Evolutionary conservation across 352 stramenopile species (phyloP).

Genomic region (Phytophthora fragariaefolia): DNA sequence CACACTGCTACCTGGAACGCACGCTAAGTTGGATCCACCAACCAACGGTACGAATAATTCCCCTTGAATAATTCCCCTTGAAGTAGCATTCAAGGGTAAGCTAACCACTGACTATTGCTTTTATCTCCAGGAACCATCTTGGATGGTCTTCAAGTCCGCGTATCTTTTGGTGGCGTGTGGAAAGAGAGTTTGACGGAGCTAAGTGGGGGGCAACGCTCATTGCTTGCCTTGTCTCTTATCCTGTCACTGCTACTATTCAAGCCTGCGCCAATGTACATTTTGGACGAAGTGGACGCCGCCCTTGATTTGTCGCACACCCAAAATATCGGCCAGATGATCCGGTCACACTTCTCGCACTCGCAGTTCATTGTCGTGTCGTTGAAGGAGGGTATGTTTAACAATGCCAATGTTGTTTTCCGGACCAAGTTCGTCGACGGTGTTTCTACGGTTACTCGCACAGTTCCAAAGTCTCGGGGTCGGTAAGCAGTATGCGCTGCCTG

Average conservation of each 20-base stretch:
- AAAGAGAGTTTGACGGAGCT: constrained; percentile 99
- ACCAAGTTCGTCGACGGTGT: constrained; percentile 99
- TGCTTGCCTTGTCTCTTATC: constrained; percentile 99
- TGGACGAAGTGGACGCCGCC: constrained; percentile 99
- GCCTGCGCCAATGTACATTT: constrained; percentile 99
- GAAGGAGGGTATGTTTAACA: constrained; percentile 99
- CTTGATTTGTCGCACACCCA: constrained; percentile 99
- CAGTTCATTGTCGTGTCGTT: constrained; percentile 99
- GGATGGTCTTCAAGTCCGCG: constrained; percentile 97
- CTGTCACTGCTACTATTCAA: constrained; percentile 99
- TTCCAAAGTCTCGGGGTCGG: constrained; percentile 64
- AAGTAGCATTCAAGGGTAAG: too few relatives aligned
- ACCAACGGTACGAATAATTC: constrained; percentile 72
- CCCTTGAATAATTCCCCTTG: too few relatives aligned
- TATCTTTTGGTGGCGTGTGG: constrained; percentile 99
- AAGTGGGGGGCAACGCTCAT: constrained; percentile 98
- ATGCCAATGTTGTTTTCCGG: constrained; percentile 99
- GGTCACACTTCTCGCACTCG: constrained; percentile 98
- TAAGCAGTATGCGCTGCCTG: constrained; percentile 12
- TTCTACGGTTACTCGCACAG: constrained; percentile 97
- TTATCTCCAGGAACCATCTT: constrained; percentile 72
- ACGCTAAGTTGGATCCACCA: constrained; percentile 97
- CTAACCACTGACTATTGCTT: constrained; percentile 21
- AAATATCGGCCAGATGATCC: constrained; percentile 99
- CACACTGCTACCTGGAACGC: constrained; percentile 97